Percentiles rank a stretch among this genome's conserved stretches.
These are phyloP conservation scores for Xylariaceae sp. DNA, from an alignment of 2,329 filamentous ascomycete genomes.

Conservation along the genomic window DNA sequence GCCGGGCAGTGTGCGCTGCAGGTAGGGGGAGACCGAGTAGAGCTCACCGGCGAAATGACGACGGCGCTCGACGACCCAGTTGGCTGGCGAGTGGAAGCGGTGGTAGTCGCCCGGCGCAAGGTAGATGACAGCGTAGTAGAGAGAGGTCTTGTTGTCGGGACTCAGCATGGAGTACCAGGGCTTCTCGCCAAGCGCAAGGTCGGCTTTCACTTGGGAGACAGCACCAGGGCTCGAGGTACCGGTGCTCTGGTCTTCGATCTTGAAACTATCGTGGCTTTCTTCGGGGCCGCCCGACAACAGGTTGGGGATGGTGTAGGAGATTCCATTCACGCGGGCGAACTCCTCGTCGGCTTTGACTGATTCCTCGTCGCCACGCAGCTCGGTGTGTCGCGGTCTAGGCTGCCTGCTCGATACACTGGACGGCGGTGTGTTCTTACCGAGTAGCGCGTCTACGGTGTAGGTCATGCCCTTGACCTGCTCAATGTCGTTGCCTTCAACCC, in stretches of 20 bases:
- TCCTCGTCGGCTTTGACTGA: slow-evolving; percentile 78
- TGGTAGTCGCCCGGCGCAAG: slow-evolving; percentile 97
- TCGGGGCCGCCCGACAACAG: slow-evolving; percentile 69
- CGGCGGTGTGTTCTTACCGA: slow-evolving; percentile 61
- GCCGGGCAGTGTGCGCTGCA: slow-evolving; percentile 86
- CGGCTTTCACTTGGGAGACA: slow-evolving; percentile 76
- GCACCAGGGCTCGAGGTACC: slow-evolving; percentile 57
- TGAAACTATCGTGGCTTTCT: slow-evolving; percentile 38
- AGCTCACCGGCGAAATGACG: slow-evolving; percentile 98
- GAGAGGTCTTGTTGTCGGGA: slow-evolving; percentile 58
- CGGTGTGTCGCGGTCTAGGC: slow-evolving; percentile 26
- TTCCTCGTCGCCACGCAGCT: slow-evolving; percentile 50
- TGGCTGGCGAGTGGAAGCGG: slow-evolving; percentile 90
- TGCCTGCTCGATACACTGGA: slow-evolving; percentile 46
- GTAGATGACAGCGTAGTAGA: slow-evolving; percentile 95
- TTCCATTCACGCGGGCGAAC: slow-evolving; percentile 90
- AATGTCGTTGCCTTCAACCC: slow-evolving; percentile 87
- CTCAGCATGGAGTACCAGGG: slow-evolving; percentile 68
- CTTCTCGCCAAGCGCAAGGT: slow-evolving; percentile 67
- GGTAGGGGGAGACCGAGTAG: slow-evolving; percentile 89
- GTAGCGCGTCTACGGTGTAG: slow-evolving; percentile 87
- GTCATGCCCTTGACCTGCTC: slow-evolving; percentile 99
- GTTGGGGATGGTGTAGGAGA: slow-evolving; percentile 86
- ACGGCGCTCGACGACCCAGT: slow-evolving; percentile 90
- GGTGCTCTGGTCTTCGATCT: slow-evolving; percentile 67